Conservation (phyloP, 208 protist species). For the Crithidia acanthocephali region DNA sequence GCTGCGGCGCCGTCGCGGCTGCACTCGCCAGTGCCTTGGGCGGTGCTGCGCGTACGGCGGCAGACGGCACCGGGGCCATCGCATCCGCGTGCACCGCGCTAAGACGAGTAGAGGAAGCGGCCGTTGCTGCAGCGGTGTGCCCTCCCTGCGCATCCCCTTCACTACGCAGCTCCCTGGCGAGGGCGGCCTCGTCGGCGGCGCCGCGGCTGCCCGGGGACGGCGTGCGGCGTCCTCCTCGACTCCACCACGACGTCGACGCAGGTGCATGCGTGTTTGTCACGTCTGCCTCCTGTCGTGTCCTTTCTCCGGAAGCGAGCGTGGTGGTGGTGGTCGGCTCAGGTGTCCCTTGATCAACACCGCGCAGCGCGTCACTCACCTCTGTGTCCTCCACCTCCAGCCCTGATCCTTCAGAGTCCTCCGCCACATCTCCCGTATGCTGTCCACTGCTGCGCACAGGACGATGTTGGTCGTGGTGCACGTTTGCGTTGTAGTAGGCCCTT, state of each 20-base stretch:
- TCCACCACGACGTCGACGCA: neutral
- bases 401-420: too few species aligned
- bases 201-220: neutral
- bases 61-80: too few species aligned
- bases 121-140: neutral
- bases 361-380: neutral
- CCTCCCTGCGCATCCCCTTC: neutral
- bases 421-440: neutral
- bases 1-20: too few species aligned
- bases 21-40: too few species aligned
- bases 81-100: too few species aligned
- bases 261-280: neutral
- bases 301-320: too few species aligned
- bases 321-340: too few species aligned
- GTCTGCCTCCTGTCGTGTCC: neutral
- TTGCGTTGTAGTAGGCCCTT: constrained; percentile 41
- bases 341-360: too few species aligned
- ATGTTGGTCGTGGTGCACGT: constrained; percentile 1
- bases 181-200: constrained; percentile 5
- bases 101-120: too few species aligned
- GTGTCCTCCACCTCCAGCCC: neutral
- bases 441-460: too few species aligned
- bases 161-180: neutral
- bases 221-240: neutral
- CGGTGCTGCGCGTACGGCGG: too few species aligned